A percentile compares a stretch with the other conserved stretches of the same genome.
Conservation (phyloP, 2,329 filamentous ascomycete species). For the Microdochium bolleyi region DNA sequence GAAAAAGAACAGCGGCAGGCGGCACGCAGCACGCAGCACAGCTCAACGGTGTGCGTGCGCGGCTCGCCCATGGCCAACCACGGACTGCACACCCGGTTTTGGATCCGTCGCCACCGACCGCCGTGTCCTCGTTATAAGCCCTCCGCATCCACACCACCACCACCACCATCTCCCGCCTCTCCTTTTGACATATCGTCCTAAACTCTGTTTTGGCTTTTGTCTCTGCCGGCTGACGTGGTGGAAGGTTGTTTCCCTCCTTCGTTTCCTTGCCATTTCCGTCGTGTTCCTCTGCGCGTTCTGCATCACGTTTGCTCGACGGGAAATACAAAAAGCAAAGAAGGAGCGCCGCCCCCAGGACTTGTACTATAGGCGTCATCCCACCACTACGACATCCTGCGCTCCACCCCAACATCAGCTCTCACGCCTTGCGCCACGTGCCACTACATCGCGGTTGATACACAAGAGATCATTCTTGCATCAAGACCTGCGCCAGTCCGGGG, state of each 20-base stretch:
- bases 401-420: background rate
- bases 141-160: background rate
- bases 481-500: too few relatives aligned
- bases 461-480: too few relatives aligned
- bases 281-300: background rate
- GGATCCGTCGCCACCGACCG: background rate
- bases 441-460: too few relatives aligned
- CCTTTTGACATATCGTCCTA: background rate
- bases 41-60: background rate
- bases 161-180: background rate
- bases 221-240: background rate
- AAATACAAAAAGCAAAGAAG: background rate
- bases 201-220: background rate
- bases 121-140: background rate
- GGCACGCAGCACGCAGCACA: background rate
- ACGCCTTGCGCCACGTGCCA: background rate
- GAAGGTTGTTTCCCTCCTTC: background rate
- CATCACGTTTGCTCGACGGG: background rate
- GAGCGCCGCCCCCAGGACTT: background rate
- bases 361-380: background rate
- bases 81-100: background rate
- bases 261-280: background rate
- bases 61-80: background rate
- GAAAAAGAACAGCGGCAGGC: too few relatives aligned
- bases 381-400: background rate